phyloP scores from a whole-genome alignment of 148 eudicot genomes.

The Camellia japonica region DNA sequence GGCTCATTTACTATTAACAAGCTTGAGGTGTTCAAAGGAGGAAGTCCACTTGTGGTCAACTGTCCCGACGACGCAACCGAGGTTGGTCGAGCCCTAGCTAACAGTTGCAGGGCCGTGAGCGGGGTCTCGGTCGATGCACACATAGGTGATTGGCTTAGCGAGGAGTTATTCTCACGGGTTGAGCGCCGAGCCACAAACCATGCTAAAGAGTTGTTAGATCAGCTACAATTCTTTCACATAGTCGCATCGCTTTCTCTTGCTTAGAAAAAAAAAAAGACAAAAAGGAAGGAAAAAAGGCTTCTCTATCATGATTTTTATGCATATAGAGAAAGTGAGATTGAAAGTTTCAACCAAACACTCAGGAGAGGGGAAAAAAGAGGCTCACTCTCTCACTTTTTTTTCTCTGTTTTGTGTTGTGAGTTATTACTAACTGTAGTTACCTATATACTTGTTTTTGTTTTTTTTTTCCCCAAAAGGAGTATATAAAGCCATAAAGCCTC shows the following conservation, averaged over 20 bases:
- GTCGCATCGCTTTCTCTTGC: constrained; percentile 76
- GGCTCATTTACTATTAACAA: constrained; percentile 64
- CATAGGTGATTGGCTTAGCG: constrained; percentile 65
- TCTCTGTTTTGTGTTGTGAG: too few species aligned
- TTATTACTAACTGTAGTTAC: too few species aligned
- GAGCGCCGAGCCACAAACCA: constrained; percentile 54
- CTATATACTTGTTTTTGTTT: too few species aligned
- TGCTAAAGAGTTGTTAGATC: constrained; percentile 59
- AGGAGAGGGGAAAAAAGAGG: too few species aligned
- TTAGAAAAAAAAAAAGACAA: background rate
- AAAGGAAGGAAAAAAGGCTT: too few species aligned
- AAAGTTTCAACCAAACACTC: too few species aligned
- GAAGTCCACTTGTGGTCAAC: constrained; percentile 77
- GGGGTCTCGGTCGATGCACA: constrained; percentile 92
- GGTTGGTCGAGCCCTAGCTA: constrained; percentile 74
- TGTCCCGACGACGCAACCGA: constrained; percentile 60
- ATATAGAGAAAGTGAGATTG: too few species aligned
- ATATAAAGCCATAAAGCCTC: too few species aligned
- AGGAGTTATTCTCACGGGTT: constrained; percentile 63
- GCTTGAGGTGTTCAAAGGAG: constrained; percentile 75
- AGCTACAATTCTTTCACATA: constrained; percentile 77
- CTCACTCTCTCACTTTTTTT: too few species aligned
- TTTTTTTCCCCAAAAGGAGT: too few species aligned
- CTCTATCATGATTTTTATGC: too few species aligned
- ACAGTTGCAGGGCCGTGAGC: constrained; percentile 64